Conservation (phyloP, 2,329 filamentous ascomycete species). For the Alternaria novae-zelandiae region DNA sequence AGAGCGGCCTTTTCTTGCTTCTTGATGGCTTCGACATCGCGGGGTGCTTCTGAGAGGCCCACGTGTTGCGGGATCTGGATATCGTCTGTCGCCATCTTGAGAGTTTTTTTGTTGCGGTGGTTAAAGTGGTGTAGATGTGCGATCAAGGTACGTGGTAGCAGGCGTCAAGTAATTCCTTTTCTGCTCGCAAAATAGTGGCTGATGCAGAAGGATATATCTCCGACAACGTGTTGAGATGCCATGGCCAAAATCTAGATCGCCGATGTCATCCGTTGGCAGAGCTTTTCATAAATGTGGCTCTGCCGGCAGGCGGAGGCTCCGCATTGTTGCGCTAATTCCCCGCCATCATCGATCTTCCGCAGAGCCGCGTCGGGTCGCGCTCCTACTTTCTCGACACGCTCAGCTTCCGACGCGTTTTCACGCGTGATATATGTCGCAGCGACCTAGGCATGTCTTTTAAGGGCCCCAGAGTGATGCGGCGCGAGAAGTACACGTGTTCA, state of each 20-base stretch:
- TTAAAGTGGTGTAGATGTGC: neutral
- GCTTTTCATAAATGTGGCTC: slow-evolving; percentile 18
- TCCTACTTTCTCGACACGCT: neutral
- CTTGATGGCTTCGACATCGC: slow-evolving; percentile 46
- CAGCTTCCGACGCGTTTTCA: neutral
- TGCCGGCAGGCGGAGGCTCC: slow-evolving; percentile 1
- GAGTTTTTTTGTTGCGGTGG: neutral
- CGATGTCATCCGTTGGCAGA: slow-evolving; percentile 11
- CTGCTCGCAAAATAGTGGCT: neutral
- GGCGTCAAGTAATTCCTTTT: neutral
- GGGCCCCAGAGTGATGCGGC: neutral
- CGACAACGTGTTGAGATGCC: neutral
- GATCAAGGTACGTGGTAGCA: neutral
- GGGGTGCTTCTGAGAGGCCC: slow-evolving; percentile 30
- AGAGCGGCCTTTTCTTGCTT: slow-evolving; percentile 48
- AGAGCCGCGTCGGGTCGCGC: neutral
- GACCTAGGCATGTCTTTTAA: neutral
- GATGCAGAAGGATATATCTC: neutral
- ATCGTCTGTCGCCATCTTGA: slow-evolving; percentile 15
- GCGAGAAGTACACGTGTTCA: neutral
- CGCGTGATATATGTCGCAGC: neutral
- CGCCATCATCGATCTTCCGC: slow-evolving; percentile 9
- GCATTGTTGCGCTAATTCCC: slow-evolving; percentile 16
- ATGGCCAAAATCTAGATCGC: slow-evolving; percentile 1
- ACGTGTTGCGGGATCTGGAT: slow-evolving; percentile 29